Evolutionary conservation across 306 rosid genomes (phyloP).

Genomic region (Astragalus membranaceus): DNA sequence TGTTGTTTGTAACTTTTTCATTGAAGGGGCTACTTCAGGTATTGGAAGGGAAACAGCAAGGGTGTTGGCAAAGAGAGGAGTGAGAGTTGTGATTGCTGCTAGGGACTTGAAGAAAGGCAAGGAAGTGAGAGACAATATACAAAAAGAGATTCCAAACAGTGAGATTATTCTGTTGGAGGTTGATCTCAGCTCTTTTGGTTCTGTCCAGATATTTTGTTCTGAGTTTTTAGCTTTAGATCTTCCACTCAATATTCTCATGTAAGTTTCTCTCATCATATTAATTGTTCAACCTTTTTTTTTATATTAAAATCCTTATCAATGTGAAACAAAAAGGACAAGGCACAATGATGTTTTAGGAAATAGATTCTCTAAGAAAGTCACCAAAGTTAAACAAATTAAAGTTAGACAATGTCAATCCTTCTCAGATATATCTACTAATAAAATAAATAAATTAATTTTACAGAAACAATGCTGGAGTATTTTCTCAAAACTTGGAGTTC

Average conservation of each 20-base stretch:
- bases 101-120: constrained; percentile 64
- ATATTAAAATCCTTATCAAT: not conserved
- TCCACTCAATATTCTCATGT: constrained; percentile 88
- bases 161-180: constrained; percentile 62
- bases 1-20: not conserved
- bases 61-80: constrained; percentile 89
- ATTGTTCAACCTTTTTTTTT: not conserved
- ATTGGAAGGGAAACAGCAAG: constrained; percentile 95
- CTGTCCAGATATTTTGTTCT: constrained; percentile 68
- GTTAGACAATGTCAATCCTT: too few species aligned
- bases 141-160: constrained; percentile 62
- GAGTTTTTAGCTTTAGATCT: constrained; percentile 64
- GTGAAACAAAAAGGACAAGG: not conserved
- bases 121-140: constrained; percentile 53
- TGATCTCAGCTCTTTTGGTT: constrained; percentile 76
- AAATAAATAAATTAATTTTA: constrained; percentile 9
- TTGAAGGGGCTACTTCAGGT: constrained; percentile 80
- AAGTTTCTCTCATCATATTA: constrained; percentile 22
- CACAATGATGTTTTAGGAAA: not conserved
- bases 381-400: too few species aligned
- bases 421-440: not conserved
- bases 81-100: constrained; percentile 76
- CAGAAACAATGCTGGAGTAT: constrained; percentile 95
- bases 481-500: constrained; percentile 71
- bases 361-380: too few species aligned